Conservation (phyloP, 257 asterid genomes). For the Penstemon barbatus region DNA sequence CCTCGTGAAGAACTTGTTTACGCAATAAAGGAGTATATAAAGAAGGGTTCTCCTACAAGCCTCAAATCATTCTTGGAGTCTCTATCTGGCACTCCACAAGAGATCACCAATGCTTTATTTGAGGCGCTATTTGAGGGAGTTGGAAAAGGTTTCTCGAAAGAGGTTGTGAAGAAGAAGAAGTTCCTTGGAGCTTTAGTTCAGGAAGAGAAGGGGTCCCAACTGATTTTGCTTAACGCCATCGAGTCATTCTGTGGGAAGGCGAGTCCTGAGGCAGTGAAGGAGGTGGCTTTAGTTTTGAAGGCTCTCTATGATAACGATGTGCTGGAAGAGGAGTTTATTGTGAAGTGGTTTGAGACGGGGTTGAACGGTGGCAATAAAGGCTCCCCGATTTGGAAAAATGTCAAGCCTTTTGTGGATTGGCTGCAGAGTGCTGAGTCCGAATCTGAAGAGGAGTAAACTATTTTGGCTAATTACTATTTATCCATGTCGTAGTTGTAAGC, state of each 20-base stretch:
- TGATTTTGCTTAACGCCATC: constrained; percentile 45
- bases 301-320: constrained; percentile 52
- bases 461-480: neutral
- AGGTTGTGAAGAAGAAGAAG: constrained; percentile 52
- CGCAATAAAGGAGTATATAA: constrained; percentile 46
- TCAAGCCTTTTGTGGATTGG: constrained; percentile 70
- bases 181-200: constrained; percentile 44
- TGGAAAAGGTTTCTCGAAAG: constrained; percentile 68
- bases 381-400: constrained; percentile 70
- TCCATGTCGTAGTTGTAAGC: neutral
- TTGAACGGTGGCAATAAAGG: constrained; percentile 42
- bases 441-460: constrained; percentile 51
- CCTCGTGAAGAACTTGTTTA: constrained; percentile 35
- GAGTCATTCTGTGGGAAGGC: constrained; percentile 60
- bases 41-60: constrained; percentile 44
- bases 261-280: constrained; percentile 60
- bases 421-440: constrained; percentile 75
- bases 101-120: constrained; percentile 44
- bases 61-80: constrained; percentile 50
- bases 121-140: constrained; percentile 56
- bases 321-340: constrained; percentile 60
- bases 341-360: constrained; percentile 68
- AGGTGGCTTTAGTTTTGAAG: constrained; percentile 65
- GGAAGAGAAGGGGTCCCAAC: constrained; percentile 53
- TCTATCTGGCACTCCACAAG: constrained; percentile 46